These are phyloP conservation scores for Eucalyptus sideroxylon DNA, from an alignment of 345 rosid genomes.

Conservation along the genomic window DNA sequence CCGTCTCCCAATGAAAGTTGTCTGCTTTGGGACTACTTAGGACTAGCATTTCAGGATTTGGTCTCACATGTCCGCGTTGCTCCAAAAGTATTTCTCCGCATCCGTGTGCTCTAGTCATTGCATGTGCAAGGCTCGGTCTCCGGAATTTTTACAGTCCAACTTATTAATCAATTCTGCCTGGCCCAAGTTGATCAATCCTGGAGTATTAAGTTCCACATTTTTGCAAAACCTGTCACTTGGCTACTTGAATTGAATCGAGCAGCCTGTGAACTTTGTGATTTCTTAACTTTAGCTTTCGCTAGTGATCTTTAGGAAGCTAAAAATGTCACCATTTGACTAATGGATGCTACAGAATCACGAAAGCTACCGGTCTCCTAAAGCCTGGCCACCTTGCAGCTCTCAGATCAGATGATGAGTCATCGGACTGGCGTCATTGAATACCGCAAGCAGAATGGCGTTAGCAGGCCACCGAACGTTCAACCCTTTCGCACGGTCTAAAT, in stretches of 20 bases:
- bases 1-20: slow-evolving; percentile 19
- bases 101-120: neutral
- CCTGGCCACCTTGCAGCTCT: neutral
- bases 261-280: too few species aligned
- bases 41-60: slow-evolving; percentile 24
- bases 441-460: neutral
- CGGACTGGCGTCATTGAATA: neutral
- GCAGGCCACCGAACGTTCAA: neutral
- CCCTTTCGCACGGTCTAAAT: neutral
- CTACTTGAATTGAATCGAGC: neutral
- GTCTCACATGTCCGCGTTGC: slow-evolving; percentile 8
- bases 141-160: neutral
- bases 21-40: slow-evolving; percentile 31
- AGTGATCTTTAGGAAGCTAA: neutral
- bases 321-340: neutral
- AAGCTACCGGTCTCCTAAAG: neutral
- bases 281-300: neutral
- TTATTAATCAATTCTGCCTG: neutral
- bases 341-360: neutral
- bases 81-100: neutral
- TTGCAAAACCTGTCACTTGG: neutral
- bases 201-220: too few species aligned
- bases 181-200: neutral
- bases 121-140: neutral
- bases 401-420: neutral